Percentiles rank a stretch among this genome's conserved stretches.
phyloP scores from a whole-genome alignment of 2,329 filamentous ascomycete species.

The Botrytis sinoallii region DNA sequence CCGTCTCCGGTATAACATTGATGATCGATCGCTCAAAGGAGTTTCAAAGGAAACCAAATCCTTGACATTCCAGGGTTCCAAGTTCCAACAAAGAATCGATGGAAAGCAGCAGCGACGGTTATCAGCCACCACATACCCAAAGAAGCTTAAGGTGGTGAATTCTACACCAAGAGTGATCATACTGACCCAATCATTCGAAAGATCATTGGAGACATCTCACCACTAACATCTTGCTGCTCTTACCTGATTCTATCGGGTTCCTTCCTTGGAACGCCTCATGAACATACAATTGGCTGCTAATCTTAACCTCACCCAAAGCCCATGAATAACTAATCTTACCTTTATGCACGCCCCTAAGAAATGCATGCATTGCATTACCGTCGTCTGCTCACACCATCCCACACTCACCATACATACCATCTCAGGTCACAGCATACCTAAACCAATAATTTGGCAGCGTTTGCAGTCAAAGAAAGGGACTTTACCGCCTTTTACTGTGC shows the following conservation, averaged over 20 bases:
- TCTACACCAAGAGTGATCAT: background rate
- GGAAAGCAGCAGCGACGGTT: background rate
- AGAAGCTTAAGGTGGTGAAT: background rate
- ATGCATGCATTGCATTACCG: conserved; percentile 15
- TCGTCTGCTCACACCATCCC: background rate
- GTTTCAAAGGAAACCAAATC: background rate
- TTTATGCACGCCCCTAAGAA: conserved; percentile 15
- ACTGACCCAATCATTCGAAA: background rate
- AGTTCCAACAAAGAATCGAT: background rate
- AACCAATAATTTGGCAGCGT: background rate
- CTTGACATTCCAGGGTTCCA: background rate
- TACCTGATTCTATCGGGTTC: background rate
- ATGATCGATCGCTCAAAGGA: conserved; percentile 3
- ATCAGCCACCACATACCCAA: background rate
- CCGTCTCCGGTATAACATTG: background rate
- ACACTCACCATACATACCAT: background rate
- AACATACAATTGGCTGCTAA: background rate
- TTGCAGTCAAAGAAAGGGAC: conserved; percentile 6
- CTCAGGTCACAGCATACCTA: background rate
- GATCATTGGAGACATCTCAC: background rate
- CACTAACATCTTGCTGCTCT: conserved; percentile 6
- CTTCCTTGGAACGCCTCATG: background rate
- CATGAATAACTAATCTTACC: conserved; percentile 12
- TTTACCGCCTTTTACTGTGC: conserved; percentile 8
- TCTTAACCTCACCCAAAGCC: background rate